Base-by-base conservation (phyloP, 2,329 filamentous ascomycete genomes). In the Pestalotiopsis sp. region DNA sequence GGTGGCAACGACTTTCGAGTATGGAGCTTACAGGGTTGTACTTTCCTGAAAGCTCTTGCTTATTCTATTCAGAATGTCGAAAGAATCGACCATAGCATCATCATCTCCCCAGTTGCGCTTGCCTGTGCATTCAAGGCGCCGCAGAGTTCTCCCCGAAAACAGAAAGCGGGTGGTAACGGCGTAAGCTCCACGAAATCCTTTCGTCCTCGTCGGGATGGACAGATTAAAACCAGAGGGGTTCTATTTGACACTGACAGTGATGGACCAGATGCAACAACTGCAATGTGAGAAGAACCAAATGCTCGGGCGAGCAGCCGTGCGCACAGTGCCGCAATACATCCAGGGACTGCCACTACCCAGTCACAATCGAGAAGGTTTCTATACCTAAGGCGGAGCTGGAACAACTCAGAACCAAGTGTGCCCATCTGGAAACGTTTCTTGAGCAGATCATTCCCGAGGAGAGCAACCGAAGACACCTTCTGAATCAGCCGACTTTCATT, bases 221-320 rank as follows among this genome's bases (percentile, higher is more conserved):
- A 70, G 36, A 41, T 61, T 27, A 67, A 27, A 17, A 36, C 61
- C 45, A 39, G 5, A n/a, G 60, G 60, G 17, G 17, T 4, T 12
- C 14, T 3, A 23, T 2, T 11, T 11, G n/a, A 5, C 4, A 41
- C 45, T 63, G 59, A 58, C 9, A 14, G 65, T 6, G 59, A n/a
- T 31, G 20, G 14, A 7, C 45, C 69, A 86, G 85, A 68, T 87
- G 85, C 79, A 87, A 87, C 73, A 82, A 78, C 74, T 87, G 85
- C 78, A 87, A 87, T 76, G 74, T 86, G 60, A 82, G 84, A 59
- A 82, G 85, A 68, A 83, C 86, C 74, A 86, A 85, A 72, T 87
- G 85, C 75, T 86, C 84, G 13, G 85, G 85, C 60, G 80, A 84
- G 4, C 76, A 73, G n/a, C 85, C 85, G 0, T 87, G 85, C 73